A percentile compares a stretch with the other conserved stretches of the same genome.
These are phyloP conservation scores for Helenozyma baotianmanensis DNA, from an alignment of 805 yeast species.

Conservation along the genomic window DNA sequence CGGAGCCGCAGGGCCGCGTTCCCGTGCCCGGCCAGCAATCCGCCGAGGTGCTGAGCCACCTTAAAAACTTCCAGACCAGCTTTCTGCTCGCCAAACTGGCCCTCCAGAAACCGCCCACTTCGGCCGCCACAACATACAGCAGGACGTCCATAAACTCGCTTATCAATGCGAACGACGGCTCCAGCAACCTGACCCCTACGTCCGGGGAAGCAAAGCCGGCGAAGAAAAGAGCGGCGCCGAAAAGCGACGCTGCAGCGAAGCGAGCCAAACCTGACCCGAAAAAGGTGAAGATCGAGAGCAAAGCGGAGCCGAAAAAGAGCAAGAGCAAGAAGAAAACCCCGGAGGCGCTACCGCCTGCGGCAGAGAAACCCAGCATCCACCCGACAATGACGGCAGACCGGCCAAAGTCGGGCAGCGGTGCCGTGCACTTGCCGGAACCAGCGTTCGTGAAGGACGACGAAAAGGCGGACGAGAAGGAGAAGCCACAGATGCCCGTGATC, in stretches of 20 bases:
- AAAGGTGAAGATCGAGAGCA: slow-evolving; percentile 5
- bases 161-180: slow-evolving; percentile 31
- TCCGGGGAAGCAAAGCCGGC: background rate
- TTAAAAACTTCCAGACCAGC: slow-evolving; percentile 29
- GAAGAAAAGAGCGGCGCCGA: slow-evolving; percentile 11
- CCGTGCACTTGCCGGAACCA: slow-evolving; percentile 14
- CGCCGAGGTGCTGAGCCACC: slow-evolving; percentile 18
- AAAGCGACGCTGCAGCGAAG: slow-evolving; percentile 11
- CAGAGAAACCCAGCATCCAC: slow-evolving; percentile 14
- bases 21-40: background rate
- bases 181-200: too few relatives aligned
- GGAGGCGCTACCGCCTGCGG: slow-evolving; percentile 10
- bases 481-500: slow-evolving; percentile 40
- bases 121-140: slow-evolving; percentile 13
- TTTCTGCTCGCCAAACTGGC: slow-evolving; percentile 15
- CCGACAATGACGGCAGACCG: slow-evolving; percentile 22
- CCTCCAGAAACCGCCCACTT: slow-evolving; percentile 2
- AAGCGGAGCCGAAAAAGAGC: slow-evolving; percentile 6
- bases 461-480: slow-evolving; percentile 8
- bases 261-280: slow-evolving; percentile 7
- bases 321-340: slow-evolving; percentile 19
- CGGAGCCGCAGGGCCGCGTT: background rate
- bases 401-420: slow-evolving; percentile 5
- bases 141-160: slow-evolving; percentile 38
- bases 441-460: slow-evolving; percentile 14